Base-by-base conservation (phyloP, 2,329 filamentous ascomycete species). In the Sporothrix luriei region DNA sequence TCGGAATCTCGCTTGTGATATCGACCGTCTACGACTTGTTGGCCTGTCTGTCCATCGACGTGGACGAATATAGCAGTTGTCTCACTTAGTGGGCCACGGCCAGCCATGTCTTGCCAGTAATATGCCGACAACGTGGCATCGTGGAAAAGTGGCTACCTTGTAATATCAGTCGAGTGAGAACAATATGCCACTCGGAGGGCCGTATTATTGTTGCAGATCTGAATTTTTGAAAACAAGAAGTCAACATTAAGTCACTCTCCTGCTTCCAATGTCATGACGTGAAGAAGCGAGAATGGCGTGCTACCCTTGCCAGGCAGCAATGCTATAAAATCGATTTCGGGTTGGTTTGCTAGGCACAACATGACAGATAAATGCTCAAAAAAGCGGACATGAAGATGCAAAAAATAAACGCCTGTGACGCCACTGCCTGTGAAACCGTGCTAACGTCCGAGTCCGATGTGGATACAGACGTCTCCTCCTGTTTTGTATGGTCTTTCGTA, bases 381-480 rank as follows among this genome's bases (percentile, higher is more conserved):
- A 48, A 46, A 24, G 38, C 16, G 48, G 54, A 68, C 16, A 24
- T n/a, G 24, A 57, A 68, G 38, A 52, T 40, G 29, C 64, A 59
- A 46, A 38, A 66, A 33, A 33, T 33, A 70, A 68, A 70, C 64
- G 55, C 62, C 69, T 48, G 67, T 40, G 64, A 68, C 69, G 69
- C 69, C 69, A 64, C 64, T 68, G 69, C 65, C 55, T 26, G 55
- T 68, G 62, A 55, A 59, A 46, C 52, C 38, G 46, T 62, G 48
- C 24, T 21, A 26, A 43, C 43, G 40, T 7, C 24, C 33, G 57
- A 51, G 40, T 7, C 24, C 33, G 57, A 24, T 49, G 54, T 16
- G 24, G 43, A 24, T 48, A n/a, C 16, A 33, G n/a, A 26, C 21
- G 4, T 7, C 33, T 61, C 21, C 48, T 51, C 38, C 57, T 68